Conservation (phyloP, 1,284 basidiomycete genomes). For the Irpex sp. region DNA sequence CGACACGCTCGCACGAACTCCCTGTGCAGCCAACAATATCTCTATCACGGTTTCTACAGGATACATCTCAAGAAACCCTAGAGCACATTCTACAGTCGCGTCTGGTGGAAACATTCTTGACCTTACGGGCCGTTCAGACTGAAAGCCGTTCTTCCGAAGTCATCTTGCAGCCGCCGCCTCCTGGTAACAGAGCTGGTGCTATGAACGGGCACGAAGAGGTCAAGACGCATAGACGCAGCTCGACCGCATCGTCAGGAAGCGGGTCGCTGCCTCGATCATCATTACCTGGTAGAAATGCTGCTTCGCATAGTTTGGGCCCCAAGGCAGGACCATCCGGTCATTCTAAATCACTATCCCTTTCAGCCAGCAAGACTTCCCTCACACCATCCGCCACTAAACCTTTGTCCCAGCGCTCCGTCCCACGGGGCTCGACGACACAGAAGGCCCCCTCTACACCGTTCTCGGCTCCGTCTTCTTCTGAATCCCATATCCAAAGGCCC, state of each 20-base stretch:
- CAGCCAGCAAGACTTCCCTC: conserved; percentile 9
- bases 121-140: conserved; percentile 34
- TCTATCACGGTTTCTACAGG: conserved; percentile 39
- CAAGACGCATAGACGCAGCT: conserved; percentile 6
- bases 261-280: conserved; percentile 14
- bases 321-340: conserved; percentile 5
- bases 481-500: conserved; percentile 8
- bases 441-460: background rate
- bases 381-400: conserved; percentile 13
- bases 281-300: conserved; percentile 7
- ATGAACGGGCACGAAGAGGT: background rate
- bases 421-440: background rate
- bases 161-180: background rate
- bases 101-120: conserved; percentile 76
- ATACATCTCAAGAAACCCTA: conserved; percentile 62
- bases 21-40: conserved; percentile 23
- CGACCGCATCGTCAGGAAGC: conserved; percentile 1
- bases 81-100: conserved; percentile 70
- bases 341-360: conserved; percentile 11
- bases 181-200: background rate
- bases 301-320: background rate
- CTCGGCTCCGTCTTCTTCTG: conserved; percentile 14
- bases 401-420: conserved; percentile 1
- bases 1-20: conserved; percentile 12
- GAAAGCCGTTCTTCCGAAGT: background rate